These are phyloP conservation scores for Quercus tomentella DNA, from an alignment of 331 rosid genomes.

Conservation along the genomic window DNA sequence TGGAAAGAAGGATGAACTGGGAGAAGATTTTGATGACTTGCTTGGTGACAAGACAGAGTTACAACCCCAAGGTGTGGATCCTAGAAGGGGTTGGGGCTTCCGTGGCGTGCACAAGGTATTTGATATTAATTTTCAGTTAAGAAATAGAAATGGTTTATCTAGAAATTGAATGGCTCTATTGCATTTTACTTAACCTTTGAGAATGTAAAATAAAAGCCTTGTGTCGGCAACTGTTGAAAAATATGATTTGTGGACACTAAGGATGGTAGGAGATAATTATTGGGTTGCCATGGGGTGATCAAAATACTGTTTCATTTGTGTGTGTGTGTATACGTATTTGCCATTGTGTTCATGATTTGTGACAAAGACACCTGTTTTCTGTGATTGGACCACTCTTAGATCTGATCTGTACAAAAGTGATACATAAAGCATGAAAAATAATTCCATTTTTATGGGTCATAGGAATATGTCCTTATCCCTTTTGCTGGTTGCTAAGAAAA, in stretches of 20 bases:
- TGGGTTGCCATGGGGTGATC: background rate
- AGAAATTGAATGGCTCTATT: background rate
- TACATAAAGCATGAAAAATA: background rate
- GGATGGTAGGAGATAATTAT: background rate
- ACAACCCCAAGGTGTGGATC: constrained; percentile 82
- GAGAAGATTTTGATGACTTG: constrained; percentile 41
- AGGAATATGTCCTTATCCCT: background rate
- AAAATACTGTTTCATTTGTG: background rate
- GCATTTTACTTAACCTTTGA: background rate
- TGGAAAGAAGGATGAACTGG: constrained; percentile 19
- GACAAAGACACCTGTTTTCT: background rate
- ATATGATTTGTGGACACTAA: background rate
- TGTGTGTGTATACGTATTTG: background rate
- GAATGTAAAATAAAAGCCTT: background rate
- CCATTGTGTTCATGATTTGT: background rate
- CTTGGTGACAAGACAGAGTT: constrained; percentile 39
- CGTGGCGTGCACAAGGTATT: constrained; percentile 98
- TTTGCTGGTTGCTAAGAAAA: background rate
- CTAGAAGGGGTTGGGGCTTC: constrained; percentile 82
- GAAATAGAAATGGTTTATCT: background rate
- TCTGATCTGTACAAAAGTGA: background rate
- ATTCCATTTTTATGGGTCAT: constrained; percentile 2
- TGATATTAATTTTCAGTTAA: background rate
- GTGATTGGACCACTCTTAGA: background rate
- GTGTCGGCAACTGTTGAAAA: constrained; percentile 3